Evolutionary conservation across 2,329 filamentous ascomycete species (phyloP), one percentile per base, ranked within the genome.

Genomic region (Colletotrichum endophyticum): DNA sequence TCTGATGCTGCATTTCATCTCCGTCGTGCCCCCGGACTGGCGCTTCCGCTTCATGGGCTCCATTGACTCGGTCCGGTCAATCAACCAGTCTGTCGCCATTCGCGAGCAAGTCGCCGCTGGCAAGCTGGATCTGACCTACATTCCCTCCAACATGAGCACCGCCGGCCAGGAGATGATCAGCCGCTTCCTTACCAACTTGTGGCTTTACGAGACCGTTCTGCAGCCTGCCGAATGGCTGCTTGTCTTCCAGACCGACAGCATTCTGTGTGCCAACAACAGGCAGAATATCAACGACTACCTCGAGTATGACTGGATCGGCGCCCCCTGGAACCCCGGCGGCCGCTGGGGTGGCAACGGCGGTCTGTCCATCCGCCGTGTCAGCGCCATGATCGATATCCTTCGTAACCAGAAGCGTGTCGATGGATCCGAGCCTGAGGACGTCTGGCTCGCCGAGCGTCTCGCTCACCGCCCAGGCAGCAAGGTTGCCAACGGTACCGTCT

Each of bases 11-110:
- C 90, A 91, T 80, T 90, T 91, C 83, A 91, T 91, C 78, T 84
- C 87, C 6, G 88, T 91, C 25, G 87, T 90, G 2, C 89, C 89
- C 3, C 86, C 88, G 8, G 89, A 91, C 79, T 91, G 89, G 89
- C 87, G 86, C 61, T 90, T 91, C 80, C 80, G 89, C 77, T 91
- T 91, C 84, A 89, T 91, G 86, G 89, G 90, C 70, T 89, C 87
- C 16, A 34, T 81, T 27, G 84, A 86, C 67, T 88, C 87, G 9
- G 86, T 91, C 32, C 82, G 83, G 44, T 79, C 79, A 77, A 80
- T 91, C 79, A 89, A 89, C 81, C 64, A 79, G 70, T 87, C 85
- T 34, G 81, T 86, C 16, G 87, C 89, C 56, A 87, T 90, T 80
- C 86, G 86, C 12, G 81, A 86, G 76, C 85, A 88, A 61, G 84